Conservation (phyloP, 2,329 filamentous ascomycete species). For the Talaromyces marneffei region DNA sequence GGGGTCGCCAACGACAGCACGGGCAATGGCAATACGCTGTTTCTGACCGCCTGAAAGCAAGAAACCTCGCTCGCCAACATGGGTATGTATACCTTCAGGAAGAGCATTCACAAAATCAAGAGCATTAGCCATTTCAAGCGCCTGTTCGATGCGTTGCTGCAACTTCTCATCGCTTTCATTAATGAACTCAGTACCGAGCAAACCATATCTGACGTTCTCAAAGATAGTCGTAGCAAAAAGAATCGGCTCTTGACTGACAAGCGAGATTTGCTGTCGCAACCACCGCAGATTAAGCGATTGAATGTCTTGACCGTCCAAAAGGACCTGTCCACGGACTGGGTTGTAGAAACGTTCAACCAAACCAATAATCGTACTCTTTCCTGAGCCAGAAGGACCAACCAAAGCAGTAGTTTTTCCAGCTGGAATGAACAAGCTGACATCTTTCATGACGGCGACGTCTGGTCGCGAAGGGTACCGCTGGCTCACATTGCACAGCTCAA, state of each 20-base stretch:
- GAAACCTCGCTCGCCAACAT: conserved; percentile 93
- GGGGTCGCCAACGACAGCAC: conserved; percentile 83
- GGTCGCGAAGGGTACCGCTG: conserved; percentile 93
- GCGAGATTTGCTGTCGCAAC: conserved; percentile 84
- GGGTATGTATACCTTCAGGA: conserved; percentile 84
- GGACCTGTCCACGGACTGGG: conserved; percentile 71
- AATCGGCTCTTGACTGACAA: conserved; percentile 89
- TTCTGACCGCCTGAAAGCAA: conserved; percentile 92
- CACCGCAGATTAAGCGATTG: conserved; percentile 77
- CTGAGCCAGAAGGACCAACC: conserved; percentile 88
- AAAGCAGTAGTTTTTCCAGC: conserved; percentile 89
- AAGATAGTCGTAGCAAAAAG: conserved; percentile 86
- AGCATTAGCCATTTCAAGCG: conserved; percentile 85
- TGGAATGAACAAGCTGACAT: conserved; percentile 71
- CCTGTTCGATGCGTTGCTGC: conserved; percentile 65
- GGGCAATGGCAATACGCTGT: conserved; percentile 90
- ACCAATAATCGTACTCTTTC: conserved; percentile 91
- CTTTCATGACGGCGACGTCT: conserved; percentile 82
- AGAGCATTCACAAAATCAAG: conserved; percentile 82
- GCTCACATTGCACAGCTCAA: conserved; percentile 76
- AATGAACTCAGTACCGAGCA: conserved; percentile 78
- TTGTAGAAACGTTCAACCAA: conserved; percentile 92
- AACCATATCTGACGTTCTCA: conserved; percentile 81
- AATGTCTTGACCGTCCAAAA: conserved; percentile 78
- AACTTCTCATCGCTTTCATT: conserved; percentile 61